Percentiles rank a stretch among this genome's conserved stretches.
Evolutionary conservation across 176 grass and related monocot species (phyloP).

Genomic region (Eleusine indica): DNA sequence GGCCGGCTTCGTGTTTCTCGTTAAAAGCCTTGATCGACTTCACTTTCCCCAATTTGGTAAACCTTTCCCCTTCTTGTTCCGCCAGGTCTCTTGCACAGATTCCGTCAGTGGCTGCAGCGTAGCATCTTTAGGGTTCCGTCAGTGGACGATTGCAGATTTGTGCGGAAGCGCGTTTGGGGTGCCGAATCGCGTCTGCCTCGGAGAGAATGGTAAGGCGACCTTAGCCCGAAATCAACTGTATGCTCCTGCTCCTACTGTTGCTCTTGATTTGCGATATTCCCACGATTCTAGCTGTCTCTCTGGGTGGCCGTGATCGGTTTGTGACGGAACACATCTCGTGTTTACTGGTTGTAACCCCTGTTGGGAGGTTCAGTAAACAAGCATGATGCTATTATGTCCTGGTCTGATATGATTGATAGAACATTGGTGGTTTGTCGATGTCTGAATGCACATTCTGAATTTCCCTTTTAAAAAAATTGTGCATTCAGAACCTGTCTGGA

Average conservation of each 20-base stretch:
- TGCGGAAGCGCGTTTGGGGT: neutral
- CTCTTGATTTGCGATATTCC: too few relatives aligned
- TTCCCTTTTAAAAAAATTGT: neutral
- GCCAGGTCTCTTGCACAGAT: too few relatives aligned
- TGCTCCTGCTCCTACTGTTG: neutral
- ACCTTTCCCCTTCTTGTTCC: too few relatives aligned
- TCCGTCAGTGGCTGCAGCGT: too few relatives aligned
- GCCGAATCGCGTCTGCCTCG: neutral
- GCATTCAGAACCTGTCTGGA: neutral
- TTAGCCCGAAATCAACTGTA: neutral
- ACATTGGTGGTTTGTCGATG: neutral
- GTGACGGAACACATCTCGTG: neutral
- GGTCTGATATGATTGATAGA: neutral
- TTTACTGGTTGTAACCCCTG: neutral
- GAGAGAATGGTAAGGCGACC: constrained; percentile 29
- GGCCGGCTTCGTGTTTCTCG: too few relatives aligned
- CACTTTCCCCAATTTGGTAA: too few relatives aligned
- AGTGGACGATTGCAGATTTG: too few relatives aligned
- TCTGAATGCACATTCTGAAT: neutral
- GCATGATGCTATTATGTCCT: neutral
- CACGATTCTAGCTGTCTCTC: too few relatives aligned
- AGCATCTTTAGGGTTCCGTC: too few relatives aligned
- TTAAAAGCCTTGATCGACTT: too few relatives aligned
- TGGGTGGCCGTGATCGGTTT: too few relatives aligned
- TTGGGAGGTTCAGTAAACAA: neutral